Conservation (phyloP, 1,284 basidiomycete genomes). For the Crucibulum cyathiforme region DNA sequence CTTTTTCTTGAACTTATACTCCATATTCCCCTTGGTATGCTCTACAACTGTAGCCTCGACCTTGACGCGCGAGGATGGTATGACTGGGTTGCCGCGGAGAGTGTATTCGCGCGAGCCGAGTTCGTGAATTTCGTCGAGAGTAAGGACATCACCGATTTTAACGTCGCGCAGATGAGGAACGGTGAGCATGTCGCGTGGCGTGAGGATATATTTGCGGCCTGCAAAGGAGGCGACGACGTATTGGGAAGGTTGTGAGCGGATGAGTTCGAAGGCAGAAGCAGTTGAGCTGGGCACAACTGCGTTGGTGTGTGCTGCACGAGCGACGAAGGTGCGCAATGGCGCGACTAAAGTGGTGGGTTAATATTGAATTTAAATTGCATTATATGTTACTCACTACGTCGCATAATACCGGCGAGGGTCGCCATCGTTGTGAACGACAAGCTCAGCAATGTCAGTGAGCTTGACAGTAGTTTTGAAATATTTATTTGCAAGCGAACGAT, state of each 20-base stretch:
- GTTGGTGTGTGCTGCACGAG: slow-evolving; percentile 33
- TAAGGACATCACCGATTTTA: slow-evolving; percentile 83
- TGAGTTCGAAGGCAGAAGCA: slow-evolving; percentile 65
- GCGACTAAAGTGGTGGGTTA: slow-evolving; percentile 19
- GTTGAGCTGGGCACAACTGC: slow-evolving; percentile 42
- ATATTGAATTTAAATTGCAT: background rate
- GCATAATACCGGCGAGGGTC: slow-evolving; percentile 28
- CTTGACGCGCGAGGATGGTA: slow-evolving; percentile 66
- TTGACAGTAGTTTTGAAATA: background rate
- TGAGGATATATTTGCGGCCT: slow-evolving; percentile 86
- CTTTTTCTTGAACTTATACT: slow-evolving; percentile 94
- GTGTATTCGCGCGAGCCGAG: slow-evolving; percentile 95
- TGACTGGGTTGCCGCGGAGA: slow-evolving; percentile 73
- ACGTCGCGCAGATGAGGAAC: slow-evolving; percentile 86
- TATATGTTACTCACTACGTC: slow-evolving; percentile 30
- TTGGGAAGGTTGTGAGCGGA: slow-evolving; percentile 82
- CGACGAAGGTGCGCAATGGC: slow-evolving; percentile 11
- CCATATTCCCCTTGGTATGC: slow-evolving; percentile 94
- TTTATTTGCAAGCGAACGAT: background rate
- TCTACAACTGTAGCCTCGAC: slow-evolving; percentile 92
- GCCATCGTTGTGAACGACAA: slow-evolving; percentile 32
- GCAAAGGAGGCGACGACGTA: slow-evolving; percentile 93
- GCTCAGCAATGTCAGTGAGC: background rate
- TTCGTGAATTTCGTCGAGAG: slow-evolving; percentile 89
- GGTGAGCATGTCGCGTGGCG: slow-evolving; percentile 90